Conservation (phyloP, 208 protist genomes). For the Crithidia bombi region DNA sequence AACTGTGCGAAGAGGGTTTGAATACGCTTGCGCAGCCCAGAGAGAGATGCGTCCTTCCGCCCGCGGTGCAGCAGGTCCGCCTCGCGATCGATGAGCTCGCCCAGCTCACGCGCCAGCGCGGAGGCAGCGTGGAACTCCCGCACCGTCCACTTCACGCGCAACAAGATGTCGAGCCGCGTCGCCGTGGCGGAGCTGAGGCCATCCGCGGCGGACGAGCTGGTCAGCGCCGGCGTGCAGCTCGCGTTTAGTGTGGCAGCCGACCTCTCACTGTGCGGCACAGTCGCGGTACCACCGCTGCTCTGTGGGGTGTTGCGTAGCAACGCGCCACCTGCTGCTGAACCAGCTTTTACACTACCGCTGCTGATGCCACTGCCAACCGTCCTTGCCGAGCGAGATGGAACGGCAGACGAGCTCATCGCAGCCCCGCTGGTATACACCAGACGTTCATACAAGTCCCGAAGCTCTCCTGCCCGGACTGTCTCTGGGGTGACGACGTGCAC, state of each 20-base stretch:
- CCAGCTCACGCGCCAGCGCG: slow-evolving; percentile 86
- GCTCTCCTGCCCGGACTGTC: slow-evolving; percentile 93
- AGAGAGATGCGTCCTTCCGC: slow-evolving; percentile 63
- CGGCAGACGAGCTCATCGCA: neutral
- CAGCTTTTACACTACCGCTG: neutral
- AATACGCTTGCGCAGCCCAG: slow-evolving; percentile 88
- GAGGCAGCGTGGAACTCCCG: slow-evolving; percentile 91
- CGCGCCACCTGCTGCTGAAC: neutral
- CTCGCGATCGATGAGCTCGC: slow-evolving; percentile 97
- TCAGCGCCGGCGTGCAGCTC: neutral
- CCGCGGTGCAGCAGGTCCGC: slow-evolving; percentile 95
- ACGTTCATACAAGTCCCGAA: slow-evolving; percentile 91
- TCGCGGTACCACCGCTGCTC: neutral
- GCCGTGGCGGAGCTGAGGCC: slow-evolving; percentile 31
- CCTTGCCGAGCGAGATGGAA: neutral
- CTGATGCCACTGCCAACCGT: neutral
- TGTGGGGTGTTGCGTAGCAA: neutral
- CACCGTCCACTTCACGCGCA: slow-evolving; percentile 98
- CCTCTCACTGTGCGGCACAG: slow-evolving; percentile 1
- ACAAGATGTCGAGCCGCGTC: slow-evolving; percentile 94
- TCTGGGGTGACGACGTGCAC: slow-evolving; percentile 88
- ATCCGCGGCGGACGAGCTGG: neutral
- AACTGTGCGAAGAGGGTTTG: slow-evolving; percentile 94
- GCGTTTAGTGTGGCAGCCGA: neutral
- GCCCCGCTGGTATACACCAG: slow-evolving; percentile 47